Conservation (phyloP, 306 rosid genomes). For the Nissolia schottii region DNA sequence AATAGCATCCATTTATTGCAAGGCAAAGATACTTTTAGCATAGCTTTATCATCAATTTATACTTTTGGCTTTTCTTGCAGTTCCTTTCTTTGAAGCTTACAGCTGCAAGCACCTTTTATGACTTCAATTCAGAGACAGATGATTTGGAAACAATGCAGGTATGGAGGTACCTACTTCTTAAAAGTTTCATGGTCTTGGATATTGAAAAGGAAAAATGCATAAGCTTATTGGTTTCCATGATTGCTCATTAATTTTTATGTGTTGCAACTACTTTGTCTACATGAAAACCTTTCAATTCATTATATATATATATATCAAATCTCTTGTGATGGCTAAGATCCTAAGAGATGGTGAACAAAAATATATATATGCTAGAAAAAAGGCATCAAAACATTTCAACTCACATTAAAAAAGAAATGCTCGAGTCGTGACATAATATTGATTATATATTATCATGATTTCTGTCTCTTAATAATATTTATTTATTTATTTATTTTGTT, state of each 20-base stretch:
- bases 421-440: no score
- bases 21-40: neutral
- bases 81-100: conserved; percentile 91
- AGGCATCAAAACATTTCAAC: no score
- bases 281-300: conserved; percentile 5
- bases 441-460: no score
- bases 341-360: neutral
- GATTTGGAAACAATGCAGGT: conserved; percentile 75
- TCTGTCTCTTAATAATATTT: no score
- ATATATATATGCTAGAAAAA: neutral
- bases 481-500: conserved; percentile 8
- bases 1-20: neutral
- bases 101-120: conserved; percentile 76
- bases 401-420: no score
- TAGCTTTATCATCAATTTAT: neutral
- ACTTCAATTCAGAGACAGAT: conserved; percentile 77
- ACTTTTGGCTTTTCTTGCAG: conserved; percentile 43
- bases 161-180: conserved; percentile 52
- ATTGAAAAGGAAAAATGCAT: neutral
- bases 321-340: conserved; percentile 16
- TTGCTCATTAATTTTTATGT: neutral
- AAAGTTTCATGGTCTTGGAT: neutral
- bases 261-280: neutral
- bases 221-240: neutral
- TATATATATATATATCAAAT: neutral